A percentile compares a stretch with the other conserved stretches of the same genome.
phyloP scores from a whole-genome alignment of 2,329 filamentous ascomycete genomes.

The Xylaria sp. region DNA sequence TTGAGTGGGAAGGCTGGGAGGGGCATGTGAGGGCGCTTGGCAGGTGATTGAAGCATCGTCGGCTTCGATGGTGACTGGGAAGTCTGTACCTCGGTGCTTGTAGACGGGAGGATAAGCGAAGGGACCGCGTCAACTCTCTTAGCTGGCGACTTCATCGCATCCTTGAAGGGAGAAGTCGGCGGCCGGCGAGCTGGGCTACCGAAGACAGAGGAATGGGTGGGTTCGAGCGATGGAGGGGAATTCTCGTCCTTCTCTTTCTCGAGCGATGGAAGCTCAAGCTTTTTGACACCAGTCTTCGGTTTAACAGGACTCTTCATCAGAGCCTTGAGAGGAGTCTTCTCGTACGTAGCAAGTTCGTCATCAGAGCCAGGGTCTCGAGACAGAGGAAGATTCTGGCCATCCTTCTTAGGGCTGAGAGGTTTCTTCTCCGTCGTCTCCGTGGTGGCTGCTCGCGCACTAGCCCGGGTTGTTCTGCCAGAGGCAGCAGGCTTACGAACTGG shows the following conservation, averaged over 20 bases:
- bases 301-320: slow-evolving; percentile 68
- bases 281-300: slow-evolving; percentile 54
- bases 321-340: slow-evolving; percentile 62
- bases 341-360: slow-evolving; percentile 67
- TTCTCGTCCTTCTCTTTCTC: slow-evolving; percentile 47
- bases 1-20: slow-evolving; percentile 41
- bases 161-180: slow-evolving; percentile 64
- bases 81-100: slow-evolving; percentile 43
- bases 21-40: slow-evolving; percentile 56
- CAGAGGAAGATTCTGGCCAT: slow-evolving; percentile 64
- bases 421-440: slow-evolving; percentile 55
- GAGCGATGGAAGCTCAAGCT: slow-evolving; percentile 49
- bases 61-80: slow-evolving; percentile 60
- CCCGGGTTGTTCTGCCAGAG: slow-evolving; percentile 52
- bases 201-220: slow-evolving; percentile 53
- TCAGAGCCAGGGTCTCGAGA: slow-evolving; percentile 63
- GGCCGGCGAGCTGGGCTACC: slow-evolving; percentile 67
- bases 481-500: slow-evolving; percentile 61
- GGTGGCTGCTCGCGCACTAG: slow-evolving; percentile 50
- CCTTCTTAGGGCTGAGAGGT: slow-evolving; percentile 73
- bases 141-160: slow-evolving; percentile 66
- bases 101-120: slow-evolving; percentile 46
- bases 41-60: slow-evolving; percentile 64
- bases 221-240: slow-evolving; percentile 52
- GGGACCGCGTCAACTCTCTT: slow-evolving; percentile 61